Base-by-base conservation (phyloP, 2,329 filamentous ascomycete species). In the Pseudopyricularia javanii region DNA sequence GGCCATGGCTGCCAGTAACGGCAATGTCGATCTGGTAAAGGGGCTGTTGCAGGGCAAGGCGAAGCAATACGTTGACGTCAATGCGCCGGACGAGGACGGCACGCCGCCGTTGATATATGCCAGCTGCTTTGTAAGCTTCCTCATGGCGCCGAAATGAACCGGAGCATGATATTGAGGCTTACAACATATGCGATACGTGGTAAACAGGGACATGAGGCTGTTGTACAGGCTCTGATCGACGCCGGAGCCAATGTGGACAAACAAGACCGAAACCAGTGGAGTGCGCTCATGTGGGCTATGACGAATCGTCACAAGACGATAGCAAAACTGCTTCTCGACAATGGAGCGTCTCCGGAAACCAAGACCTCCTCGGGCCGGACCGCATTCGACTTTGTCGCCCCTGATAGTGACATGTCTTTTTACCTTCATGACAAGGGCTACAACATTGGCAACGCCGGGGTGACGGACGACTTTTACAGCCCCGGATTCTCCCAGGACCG, bases 271-370 rank as follows among this genome's bases (percentile, higher is more conserved):
- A 97, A 97, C 64, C 86, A 94, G 64, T 98, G 93, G 93, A 97
- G 88, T 62, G 88, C 93, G 14, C 75, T 98, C 56, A 98, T 98
- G 91, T 98, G 93, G 93, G 91, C 93, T 50, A 97, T 97, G 88
- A 98, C 93, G 53, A 98, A 98, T 68, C 76, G 91, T 54, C 93
- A 98, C 70, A 97, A 97, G 70, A 84, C 83, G 49, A 98, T 98
- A 59, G 91, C 91, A 34, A 97, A 97, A 68, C 76, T 90, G 11
- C 73, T 98, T 15, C 78, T 98, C 33, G 91, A 98, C 65, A 88
- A 93, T 62, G 91, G 91, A 15, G 93, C 93, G 20, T 95, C 91
- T n/a, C 86, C 91, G 3, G 91, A 97, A 62, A 86, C 95, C 59
- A 95, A 94, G 66, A 97, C 93, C 1, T 93, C 89, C 0, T 91